These are phyloP conservation scores for Neurospora sp. DNA, from an alignment of 2,329 filamentous ascomycete species.

Conservation along the genomic window DNA sequence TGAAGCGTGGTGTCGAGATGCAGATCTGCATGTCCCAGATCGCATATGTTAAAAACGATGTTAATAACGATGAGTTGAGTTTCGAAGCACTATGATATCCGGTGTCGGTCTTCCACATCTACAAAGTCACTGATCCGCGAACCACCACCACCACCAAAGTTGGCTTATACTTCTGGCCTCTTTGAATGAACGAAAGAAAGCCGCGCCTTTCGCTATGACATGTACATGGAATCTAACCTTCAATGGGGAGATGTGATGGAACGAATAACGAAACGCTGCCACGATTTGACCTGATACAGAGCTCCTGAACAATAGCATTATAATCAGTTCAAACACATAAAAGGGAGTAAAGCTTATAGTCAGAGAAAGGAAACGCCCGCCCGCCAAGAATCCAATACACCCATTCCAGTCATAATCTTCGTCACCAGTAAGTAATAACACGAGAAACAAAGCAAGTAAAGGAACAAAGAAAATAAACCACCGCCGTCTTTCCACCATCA, in stretches of 20 bases:
- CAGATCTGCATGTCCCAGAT: no score
- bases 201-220: neutral
- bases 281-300: neutral
- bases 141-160: neutral
- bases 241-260: neutral
- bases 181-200: neutral
- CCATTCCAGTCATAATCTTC: neutral
- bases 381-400: neutral
- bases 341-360: neutral
- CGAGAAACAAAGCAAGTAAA: neutral
- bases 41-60: no score
- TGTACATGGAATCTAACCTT: neutral
- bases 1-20: no score
- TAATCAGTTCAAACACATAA: neutral
- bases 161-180: neutral
- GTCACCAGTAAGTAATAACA: neutral
- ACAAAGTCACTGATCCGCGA: neutral
- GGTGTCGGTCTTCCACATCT: neutral
- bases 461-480: neutral
- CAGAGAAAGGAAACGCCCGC: neutral
- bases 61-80: no score
- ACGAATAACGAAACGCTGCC: neutral
- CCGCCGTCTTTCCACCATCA: neutral
- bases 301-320: neutral
- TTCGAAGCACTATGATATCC: neutral